phyloP scores from a whole-genome alignment of 108 stramenopile species.

The Chaetoceros tenuissimus region DNA sequence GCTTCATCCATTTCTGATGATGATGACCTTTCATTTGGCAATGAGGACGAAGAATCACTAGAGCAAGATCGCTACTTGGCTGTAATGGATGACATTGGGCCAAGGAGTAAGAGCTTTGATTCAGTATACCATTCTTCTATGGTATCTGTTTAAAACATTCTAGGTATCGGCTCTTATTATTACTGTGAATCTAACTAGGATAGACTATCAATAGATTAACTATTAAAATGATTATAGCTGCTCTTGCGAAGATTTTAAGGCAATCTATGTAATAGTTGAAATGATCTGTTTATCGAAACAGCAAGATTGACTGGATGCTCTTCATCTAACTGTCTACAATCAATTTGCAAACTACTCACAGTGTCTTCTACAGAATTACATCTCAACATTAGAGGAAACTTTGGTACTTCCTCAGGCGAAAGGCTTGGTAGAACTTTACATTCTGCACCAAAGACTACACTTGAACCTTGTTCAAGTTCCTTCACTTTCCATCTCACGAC shows the following conservation, averaged over 20 bases:
- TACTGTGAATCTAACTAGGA: too few species aligned
- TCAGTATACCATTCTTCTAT: background rate
- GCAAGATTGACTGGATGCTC: background rate
- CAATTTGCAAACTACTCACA: background rate
- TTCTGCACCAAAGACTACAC: slow-evolving; percentile 52
- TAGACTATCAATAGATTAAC: too few species aligned
- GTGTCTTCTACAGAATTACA: background rate
- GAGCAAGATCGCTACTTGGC: too few species aligned
- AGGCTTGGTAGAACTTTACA: background rate
- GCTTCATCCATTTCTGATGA: too few species aligned
- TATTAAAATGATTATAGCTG: too few species aligned
- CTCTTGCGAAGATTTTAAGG: too few species aligned
- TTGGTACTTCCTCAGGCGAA: background rate
- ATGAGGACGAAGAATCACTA: too few species aligned
- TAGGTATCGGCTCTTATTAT: too few species aligned
- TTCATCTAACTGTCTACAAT: background rate
- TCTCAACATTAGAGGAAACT: background rate
- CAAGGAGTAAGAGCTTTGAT: background rate
- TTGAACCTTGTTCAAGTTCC: slow-evolving; percentile 49
- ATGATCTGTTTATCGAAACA: background rate
- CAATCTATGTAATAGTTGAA: background rate
- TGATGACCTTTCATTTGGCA: too few species aligned
- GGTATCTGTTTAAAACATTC: too few species aligned
- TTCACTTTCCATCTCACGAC: slow-evolving; percentile 51
- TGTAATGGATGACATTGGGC: too few species aligned